These are phyloP conservation scores for Mucor piriformis DNA, from an alignment of 371 early-diverging fungal species.

Conservation along the genomic window DNA sequence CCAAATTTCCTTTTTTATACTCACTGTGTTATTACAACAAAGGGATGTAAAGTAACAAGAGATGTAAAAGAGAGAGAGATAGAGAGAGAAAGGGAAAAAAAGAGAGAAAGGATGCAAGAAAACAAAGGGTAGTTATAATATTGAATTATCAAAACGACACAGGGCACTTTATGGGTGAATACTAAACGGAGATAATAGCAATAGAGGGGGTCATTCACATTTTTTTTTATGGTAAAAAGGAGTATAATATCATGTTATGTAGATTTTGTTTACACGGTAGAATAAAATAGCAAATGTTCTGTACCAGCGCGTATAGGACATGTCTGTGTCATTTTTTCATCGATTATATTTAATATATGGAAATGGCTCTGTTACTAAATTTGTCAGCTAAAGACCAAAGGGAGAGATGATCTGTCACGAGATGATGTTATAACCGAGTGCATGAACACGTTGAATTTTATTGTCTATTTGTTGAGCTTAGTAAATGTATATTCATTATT, in stretches of 20 bases:
- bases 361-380: too few relatives aligned
- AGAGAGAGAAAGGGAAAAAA: constrained; percentile 12
- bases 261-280: neutral
- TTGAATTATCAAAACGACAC: constrained; percentile 4
- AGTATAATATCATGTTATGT: neutral
- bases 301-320: too few relatives aligned
- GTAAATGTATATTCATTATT: too few relatives aligned
- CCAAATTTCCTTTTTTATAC: neutral
- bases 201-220: neutral
- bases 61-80: constrained; percentile 8
- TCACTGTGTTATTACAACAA: neutral
- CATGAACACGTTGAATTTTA: too few relatives aligned
- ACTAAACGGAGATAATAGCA: constrained; percentile 12
- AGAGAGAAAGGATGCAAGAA: neutral
- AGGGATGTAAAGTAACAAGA: neutral
- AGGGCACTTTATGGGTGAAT: constrained; percentile 2
- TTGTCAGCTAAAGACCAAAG: neutral
- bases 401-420: constrained; percentile 1
- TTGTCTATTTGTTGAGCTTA: too few relatives aligned
- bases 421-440: constrained; percentile 5
- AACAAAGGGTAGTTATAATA: neutral
- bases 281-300: neutral
- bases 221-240: neutral
- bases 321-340: too few relatives aligned
- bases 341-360: too few relatives aligned